Evolutionary conservation across 345 rosid species (phyloP).

Genomic region (Zanthoxylum bungeanum): DNA sequence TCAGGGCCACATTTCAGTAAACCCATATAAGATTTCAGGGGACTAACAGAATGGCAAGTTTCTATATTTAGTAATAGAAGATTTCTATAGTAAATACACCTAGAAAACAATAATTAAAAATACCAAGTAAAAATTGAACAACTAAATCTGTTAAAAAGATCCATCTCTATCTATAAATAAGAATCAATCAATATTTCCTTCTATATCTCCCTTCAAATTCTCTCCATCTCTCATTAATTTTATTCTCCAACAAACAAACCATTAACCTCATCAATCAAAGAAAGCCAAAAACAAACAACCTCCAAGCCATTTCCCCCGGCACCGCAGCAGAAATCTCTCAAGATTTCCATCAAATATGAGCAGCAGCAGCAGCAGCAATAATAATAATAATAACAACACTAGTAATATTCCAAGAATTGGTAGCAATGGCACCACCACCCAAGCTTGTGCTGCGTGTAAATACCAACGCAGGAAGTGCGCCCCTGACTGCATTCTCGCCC

Average conservation of each 20-base stretch:
- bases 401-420: background rate
- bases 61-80: background rate
- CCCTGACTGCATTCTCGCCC: slow-evolving; percentile 93
- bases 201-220: slow-evolving; percentile 23
- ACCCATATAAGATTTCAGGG: background rate
- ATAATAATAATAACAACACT: background rate
- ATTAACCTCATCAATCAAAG: background rate
- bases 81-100: background rate
- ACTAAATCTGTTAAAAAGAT: slow-evolving; percentile 34
- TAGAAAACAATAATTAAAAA: background rate
- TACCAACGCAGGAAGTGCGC: slow-evolving; percentile 93
- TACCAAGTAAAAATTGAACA: background rate
- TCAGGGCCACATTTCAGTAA: background rate
- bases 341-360: slow-evolving; percentile 16
- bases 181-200: slow-evolving; percentile 29
- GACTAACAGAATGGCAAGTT: background rate
- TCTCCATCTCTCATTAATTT: slow-evolving; percentile 5
- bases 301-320: slow-evolving; percentile 52
- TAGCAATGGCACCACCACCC: slow-evolving; percentile 45
- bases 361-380: slow-evolving; percentile 4
- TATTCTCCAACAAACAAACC: background rate
- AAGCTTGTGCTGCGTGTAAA: slow-evolving; percentile 97
- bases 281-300: background rate
- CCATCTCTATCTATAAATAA: slow-evolving; percentile 19
- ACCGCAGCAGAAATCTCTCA: slow-evolving; percentile 53